phyloP scores from a whole-genome alignment of 768 basidiomycete genomes.

The Hypholoma sublateritium region DNA sequence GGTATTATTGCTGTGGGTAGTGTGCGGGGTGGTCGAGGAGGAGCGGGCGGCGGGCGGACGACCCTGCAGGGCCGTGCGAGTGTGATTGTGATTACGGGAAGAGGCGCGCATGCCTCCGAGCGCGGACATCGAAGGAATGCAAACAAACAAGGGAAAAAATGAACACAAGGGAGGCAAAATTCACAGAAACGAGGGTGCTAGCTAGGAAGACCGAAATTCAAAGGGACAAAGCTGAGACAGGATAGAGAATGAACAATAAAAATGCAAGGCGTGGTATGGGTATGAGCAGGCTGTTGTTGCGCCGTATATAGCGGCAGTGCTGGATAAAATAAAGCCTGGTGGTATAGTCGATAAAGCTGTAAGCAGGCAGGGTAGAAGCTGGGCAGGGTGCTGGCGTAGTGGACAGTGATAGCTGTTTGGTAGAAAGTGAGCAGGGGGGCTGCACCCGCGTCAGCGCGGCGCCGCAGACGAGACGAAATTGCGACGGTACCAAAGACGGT shows the following conservation, averaged over 20 bases:
- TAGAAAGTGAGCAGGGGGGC: background rate
- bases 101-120: conserved; percentile 5
- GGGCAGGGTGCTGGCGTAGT: background rate
- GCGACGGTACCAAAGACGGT: background rate
- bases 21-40: conserved; percentile 7
- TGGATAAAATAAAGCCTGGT: background rate
- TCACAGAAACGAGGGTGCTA: conserved; percentile 8
- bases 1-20: conserved; percentile 16
- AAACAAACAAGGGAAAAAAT: background rate
- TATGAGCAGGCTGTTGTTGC: background rate
- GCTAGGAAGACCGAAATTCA: background rate
- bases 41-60: background rate
- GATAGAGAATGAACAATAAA: background rate
- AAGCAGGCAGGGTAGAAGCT: background rate
- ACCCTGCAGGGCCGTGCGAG: conserved; percentile 4
- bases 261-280: background rate
- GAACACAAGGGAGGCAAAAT: conserved; percentile 10
- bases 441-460: background rate
- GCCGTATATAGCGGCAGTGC: background rate
- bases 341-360: background rate
- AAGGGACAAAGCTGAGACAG: background rate
- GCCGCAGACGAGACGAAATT: no score
- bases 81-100: conserved; percentile 15
- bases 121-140: background rate
- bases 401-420: background rate